phyloP scores from a whole-genome alignment of 768 basidiomycete species.

The Suillus decipiens region DNA sequence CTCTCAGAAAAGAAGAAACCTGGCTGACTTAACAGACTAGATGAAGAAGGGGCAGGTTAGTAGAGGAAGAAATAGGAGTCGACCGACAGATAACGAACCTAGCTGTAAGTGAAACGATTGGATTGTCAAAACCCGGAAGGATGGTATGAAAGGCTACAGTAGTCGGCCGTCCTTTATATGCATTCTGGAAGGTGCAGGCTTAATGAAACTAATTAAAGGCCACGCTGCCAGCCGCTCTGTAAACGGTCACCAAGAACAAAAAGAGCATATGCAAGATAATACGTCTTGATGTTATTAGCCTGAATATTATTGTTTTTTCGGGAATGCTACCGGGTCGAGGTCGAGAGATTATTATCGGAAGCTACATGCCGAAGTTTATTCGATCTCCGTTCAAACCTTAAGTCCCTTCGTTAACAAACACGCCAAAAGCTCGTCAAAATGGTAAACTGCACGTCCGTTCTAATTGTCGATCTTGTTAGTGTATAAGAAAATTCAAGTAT shows the following conservation, averaged over 20 bases:
- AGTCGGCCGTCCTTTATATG: background rate
- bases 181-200: background rate
- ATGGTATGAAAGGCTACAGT: background rate
- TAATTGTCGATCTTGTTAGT: no score
- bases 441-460: no score
- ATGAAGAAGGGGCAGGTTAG: slow-evolving; percentile 16
- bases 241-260: slow-evolving; percentile 35
- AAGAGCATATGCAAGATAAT: slow-evolving; percentile 12
- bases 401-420: no score
- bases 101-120: slow-evolving; percentile 27
- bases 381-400: no score
- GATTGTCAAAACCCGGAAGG: slow-evolving; percentile 40
- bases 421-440: no score
- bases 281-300: no score
- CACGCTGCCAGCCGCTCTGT: slow-evolving; percentile 17
- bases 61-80: slow-evolving; percentile 1
- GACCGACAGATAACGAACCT: slow-evolving; percentile 22
- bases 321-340: no score
- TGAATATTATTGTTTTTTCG: no score
- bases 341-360: no score
- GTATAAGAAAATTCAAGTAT: background rate
- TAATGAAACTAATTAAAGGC: slow-evolving; percentile 10
- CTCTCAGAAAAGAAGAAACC: slow-evolving; percentile 2
- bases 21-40: slow-evolving; percentile 29
- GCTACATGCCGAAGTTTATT: no score